Percentiles rank a stretch among this genome's conserved stretches.
Evolutionary conservation across 805 yeast species (phyloP).

Genomic region (Wickerhamiella domercqiae): DNA sequence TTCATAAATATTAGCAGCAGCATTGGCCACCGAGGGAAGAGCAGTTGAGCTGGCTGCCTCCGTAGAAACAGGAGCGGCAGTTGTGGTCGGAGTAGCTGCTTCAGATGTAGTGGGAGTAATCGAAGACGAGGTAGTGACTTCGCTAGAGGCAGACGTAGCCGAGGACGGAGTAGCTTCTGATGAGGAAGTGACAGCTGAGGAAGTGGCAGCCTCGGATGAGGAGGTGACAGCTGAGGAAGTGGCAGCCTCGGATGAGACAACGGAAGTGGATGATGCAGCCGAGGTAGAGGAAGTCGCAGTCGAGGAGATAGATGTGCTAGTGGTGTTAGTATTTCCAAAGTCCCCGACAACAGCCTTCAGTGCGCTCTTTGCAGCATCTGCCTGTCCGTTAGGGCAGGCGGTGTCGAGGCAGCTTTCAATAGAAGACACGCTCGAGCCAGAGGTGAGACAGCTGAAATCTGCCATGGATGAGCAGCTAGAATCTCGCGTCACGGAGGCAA

Average conservation of each 20-base stretch:
- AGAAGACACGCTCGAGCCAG: constrained; percentile 32
- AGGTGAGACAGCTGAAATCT: constrained; percentile 56
- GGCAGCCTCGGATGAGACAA: background rate
- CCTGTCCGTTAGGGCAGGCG: constrained; percentile 52
- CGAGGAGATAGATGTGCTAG: constrained; percentile 7
- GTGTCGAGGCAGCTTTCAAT: constrained; percentile 48
- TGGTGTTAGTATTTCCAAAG: constrained; percentile 6
- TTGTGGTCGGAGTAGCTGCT: constrained; percentile 2
- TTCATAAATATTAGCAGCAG: constrained; percentile 3
- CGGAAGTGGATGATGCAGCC: constrained; percentile 6
- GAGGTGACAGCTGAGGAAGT: background rate
- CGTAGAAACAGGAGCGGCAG: constrained; percentile 1
- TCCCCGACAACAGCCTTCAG: constrained; percentile 28
- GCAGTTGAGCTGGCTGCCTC: constrained; percentile 2
- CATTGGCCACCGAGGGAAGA: constrained; percentile 8
- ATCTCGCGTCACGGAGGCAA: constrained; percentile 40
- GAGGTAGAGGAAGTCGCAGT: constrained; percentile 6
- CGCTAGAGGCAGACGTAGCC: constrained; percentile 5
- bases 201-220: background rate
- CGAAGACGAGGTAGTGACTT: constrained; percentile 5
- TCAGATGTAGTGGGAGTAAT: constrained; percentile 3
- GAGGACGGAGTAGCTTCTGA: constrained; percentile 3
- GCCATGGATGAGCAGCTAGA: constrained; percentile 31
- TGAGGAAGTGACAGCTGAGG: constrained; percentile 4
- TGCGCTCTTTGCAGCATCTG: constrained; percentile 42